Base-by-base conservation (phyloP, 345 rosid genomes). In the Sonneratia caseolaris region DNA sequence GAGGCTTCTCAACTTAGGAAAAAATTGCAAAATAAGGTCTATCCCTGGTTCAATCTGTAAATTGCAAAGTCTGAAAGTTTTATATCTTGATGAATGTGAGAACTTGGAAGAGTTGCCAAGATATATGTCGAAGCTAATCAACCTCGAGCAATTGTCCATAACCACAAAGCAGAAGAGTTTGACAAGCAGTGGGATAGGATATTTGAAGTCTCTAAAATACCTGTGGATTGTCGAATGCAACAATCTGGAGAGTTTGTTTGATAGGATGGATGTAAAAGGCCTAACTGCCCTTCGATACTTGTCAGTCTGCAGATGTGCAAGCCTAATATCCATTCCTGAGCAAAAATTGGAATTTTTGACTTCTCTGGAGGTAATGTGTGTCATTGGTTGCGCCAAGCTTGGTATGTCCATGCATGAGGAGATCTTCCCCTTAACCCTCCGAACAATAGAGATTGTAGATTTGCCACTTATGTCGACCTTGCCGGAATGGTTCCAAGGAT, bases 191-290 rank as follows among this genome's bases (percentile, higher is more conserved):
- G 69, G 74, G 47, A 75, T 69, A 4, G 76, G 69, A 37, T 64
- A 70, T 53, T 21, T 72, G 73, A 51, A 19, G 19, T 74, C 78
- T 64, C 76, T 75, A 14, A 53, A 61, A 18, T 36, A 2, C 9
- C 22, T 79, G 38, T 37, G 1, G 48, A 43, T 75, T 6, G 0
- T 0, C 7, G 0, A 3, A 1, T 72, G 76, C 35, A 37, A 55
- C 36, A 62, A 61, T 71, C 42, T 79, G 11, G 70, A 79, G 35
- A 16, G 32, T 48, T 64, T 76, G 53, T 76, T 71, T 1, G 72
- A 70, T 18, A 70, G 51, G 51, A 11, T 47, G 11, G 51, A 69
- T 8, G 70, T 71, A 32, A 35, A 10, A 10, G n/a, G 22, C 27
- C 72, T 76, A n/a, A 66, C 3, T 10, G 37, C 8, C n/a, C 83